Evolutionary conservation across 257 asterid species (phyloP), one percentile per base, ranked within the genome.

Genomic region (Striga asiatica): DNA sequence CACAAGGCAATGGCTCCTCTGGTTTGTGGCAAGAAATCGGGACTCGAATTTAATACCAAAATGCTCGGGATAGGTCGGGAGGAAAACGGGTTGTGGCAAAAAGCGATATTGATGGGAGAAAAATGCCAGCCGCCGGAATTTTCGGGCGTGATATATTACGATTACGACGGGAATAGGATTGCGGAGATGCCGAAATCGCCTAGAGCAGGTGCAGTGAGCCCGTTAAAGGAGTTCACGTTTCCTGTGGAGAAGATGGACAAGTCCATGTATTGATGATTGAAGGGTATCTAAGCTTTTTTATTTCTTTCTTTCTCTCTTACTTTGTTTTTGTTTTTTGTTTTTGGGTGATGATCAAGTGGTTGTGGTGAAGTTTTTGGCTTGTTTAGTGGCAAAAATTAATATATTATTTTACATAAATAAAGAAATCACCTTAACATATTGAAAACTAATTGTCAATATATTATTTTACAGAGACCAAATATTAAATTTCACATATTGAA

Each of bases 81-180:
- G 54, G 80, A 73, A 39, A 69, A 41, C 0, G 86, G 83, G 0
- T 6, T 81, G 35, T 81, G 86, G 91, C 86, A 76, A 38, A 81
- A 81, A 66, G 74, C 71, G 5, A 81, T 78, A 6, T 20, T 81
- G 73, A 78, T 81, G 85, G 85, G 89, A 1, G 89, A 73, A 68
- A 78, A 69, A 63, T 81, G 89, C 52, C 80, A 73, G 32, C 89
- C 94, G n/a, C 84, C 76, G 4, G 78, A 81, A 22, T 83, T 83
- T 73, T 63, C 84, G 0, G 69, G 69, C 1, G 69, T 64, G 2
- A 64, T 64, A 28, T 64, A 52, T 20, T 64, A 64, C 66, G 94
- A 83, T 60, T 58, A 62, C 23, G 13, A 37, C 49, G 94, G 94
- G 4, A 78, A 83, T 46, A 70, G 78, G 64, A 65, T 81, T 47